Base-by-base conservation (phyloP, 352 stramenopile genomes). In the Phytopythium boreale region DNA sequence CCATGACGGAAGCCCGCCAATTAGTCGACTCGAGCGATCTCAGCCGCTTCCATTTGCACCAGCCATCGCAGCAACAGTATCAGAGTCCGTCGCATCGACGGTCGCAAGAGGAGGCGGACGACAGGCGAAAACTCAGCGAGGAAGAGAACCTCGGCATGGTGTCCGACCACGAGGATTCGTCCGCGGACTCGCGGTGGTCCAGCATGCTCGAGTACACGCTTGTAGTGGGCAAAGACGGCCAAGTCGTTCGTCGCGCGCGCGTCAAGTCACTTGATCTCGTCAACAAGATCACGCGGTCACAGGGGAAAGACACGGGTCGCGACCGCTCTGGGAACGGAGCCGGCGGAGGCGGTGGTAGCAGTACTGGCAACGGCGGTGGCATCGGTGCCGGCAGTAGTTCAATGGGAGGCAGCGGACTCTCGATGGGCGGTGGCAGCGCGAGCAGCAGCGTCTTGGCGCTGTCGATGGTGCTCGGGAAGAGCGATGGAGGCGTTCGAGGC, bases 151-250 rank as follows among this genome's bases (percentile, higher is more conserved):
- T 84, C 10, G 73, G 78, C 0, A 61, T 94, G 46, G 75, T 79
- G 51, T 83, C 80, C 0, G 86, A 94, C 51, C 86, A 94, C 29
- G 86, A 94, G 61, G 83, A 92, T 63, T 89, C 80, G 14, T 87
- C 81, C 6, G 78, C 82, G 29, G 86, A 94, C 49, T 88, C 84
- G 19, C 92, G 91, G 27, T 94, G 86, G 86, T 92, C 82, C 1
- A 92, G 82, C 62, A 94, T 94, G 86, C 79, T 94, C 5, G 86
- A 94, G 62, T 94, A 94, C 63, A 92, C 86, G 29, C 64, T 94
- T 20, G 82, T 92, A 17, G 86, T 94, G 7, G 86, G 82, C 19
- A 94, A 92, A 52, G 86, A 94, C 29, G 86, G 86, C 2, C 86
- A 94, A 65, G 84, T 94, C n/a, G 81, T 92, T 44, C 86, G 84